phyloP scores from a whole-genome alignment of 257 asterid genomes.

The Striga asiatica region DNA sequence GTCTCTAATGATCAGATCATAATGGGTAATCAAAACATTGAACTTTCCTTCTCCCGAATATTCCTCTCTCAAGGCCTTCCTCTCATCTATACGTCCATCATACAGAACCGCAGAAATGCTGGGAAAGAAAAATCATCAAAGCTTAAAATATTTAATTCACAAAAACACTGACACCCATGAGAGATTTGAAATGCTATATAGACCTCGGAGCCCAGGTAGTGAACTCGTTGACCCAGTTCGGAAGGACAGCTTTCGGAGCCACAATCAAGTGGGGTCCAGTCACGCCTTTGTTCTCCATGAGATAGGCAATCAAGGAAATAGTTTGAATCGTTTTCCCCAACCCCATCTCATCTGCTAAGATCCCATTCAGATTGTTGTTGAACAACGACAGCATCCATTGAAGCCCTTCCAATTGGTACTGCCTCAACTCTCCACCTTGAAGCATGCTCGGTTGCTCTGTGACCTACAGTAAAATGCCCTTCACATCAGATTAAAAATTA shows the following conservation, averaged over 20 bases:
- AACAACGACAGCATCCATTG: slow-evolving; percentile 98
- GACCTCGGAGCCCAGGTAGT: slow-evolving; percentile 93
- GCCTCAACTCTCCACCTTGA: slow-evolving; percentile 94
- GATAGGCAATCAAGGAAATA: slow-evolving; percentile 84
- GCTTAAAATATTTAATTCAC: slow-evolving; percentile 10
- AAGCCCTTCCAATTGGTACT: slow-evolving; percentile 95
- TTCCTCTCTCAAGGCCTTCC: slow-evolving; percentile 87
- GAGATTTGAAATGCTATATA: slow-evolving; percentile 21
- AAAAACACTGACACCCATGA: not conserved
- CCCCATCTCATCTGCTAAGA: slow-evolving; percentile 99
- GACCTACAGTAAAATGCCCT: slow-evolving; percentile 42
- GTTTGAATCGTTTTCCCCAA: slow-evolving; percentile 96
- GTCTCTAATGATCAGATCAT: slow-evolving; percentile 93
- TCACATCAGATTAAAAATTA: slow-evolving; percentile 16
- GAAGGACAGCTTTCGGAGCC: slow-evolving; percentile 99
- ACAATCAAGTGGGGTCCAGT: slow-evolving; percentile 97
- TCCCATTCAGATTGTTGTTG: slow-evolving; percentile 93
- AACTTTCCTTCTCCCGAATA: slow-evolving; percentile 89
- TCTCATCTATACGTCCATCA: slow-evolving; percentile 93
- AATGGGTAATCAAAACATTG: slow-evolving; percentile 88
- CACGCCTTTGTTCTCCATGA: slow-evolving; percentile 87
- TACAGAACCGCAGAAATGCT: slow-evolving; percentile 80
- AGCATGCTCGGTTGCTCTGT: slow-evolving; percentile 97
- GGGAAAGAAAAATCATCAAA: slow-evolving; percentile 26
- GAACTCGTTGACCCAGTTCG: slow-evolving; percentile 90